These are phyloP conservation scores for Mortierella claussenii DNA, from an alignment of 192 early-diverging fungal genomes.

Conservation along the genomic window DNA sequence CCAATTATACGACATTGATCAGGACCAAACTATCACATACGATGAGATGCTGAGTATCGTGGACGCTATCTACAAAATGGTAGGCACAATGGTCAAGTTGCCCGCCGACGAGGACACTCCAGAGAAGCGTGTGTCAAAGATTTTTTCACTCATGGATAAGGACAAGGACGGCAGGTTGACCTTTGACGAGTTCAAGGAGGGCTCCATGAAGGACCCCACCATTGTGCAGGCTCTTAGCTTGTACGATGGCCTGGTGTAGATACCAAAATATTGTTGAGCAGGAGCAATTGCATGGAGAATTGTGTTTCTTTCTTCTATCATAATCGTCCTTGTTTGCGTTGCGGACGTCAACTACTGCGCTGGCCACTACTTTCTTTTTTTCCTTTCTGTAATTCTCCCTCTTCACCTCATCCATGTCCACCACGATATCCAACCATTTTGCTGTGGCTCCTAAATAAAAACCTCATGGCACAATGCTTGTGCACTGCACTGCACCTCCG, in stretches of 20 bases:
- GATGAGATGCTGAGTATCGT: conserved; percentile 93
- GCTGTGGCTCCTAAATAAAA: too few relatives aligned
- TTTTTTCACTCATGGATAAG: conserved; percentile 90
- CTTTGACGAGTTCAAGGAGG: conserved; percentile 89
- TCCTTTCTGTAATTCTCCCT: too few relatives aligned
- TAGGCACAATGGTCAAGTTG: conserved; percentile 90
- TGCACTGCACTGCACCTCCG: too few relatives aligned
- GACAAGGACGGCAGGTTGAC: conserved; percentile 85
- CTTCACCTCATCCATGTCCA: too few relatives aligned
- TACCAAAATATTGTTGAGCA: too few relatives aligned
- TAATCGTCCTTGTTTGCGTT: too few relatives aligned
- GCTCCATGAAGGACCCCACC: conserved; percentile 86
- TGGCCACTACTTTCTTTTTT: too few relatives aligned
- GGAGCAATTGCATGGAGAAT: too few relatives aligned
- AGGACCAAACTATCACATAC: conserved; percentile 86
- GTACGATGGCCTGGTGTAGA: conserved; percentile 88
- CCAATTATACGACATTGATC: conserved; percentile 91
- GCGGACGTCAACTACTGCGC: too few relatives aligned
- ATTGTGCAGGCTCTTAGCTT: conserved; percentile 89
- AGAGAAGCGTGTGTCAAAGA: conserved; percentile 90
- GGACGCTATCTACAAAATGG: conserved; percentile 96
- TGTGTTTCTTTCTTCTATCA: too few relatives aligned
- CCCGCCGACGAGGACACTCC: conserved; percentile 93
- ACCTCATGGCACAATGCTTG: too few relatives aligned
- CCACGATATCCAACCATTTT: too few relatives aligned